Evolutionary conservation across 2,329 filamentous ascomycete genomes (phyloP).

Genomic region (Knufia fluminis): DNA sequence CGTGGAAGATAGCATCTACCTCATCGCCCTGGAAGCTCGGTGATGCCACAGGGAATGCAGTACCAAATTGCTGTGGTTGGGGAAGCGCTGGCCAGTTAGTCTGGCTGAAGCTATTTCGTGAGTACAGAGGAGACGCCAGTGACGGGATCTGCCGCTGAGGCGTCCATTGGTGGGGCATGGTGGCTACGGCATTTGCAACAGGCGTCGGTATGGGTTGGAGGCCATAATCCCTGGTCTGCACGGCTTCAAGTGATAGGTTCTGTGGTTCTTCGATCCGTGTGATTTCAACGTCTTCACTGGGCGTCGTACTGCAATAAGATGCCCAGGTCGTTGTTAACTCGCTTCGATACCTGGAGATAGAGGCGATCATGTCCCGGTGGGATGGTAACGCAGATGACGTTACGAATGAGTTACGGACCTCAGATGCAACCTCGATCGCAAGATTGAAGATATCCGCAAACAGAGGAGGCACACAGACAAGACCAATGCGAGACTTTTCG

Average conservation of each 20-base stretch:
- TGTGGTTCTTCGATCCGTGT: not conserved
- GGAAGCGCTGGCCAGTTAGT: not conserved
- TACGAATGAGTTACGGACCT: not conserved
- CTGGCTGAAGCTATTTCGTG: slow-evolving; percentile 1
- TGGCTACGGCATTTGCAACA: not conserved
- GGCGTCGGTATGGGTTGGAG: not conserved
- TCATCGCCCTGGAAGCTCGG: slow-evolving; percentile 26
- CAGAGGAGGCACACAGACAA: slow-evolving; percentile 1
- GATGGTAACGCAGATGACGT: not conserved
- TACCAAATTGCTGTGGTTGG: not conserved
- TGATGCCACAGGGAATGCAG: slow-evolving; percentile 11
- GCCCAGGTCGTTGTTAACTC: not conserved
- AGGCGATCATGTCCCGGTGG: not conserved
- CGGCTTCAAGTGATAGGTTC: not conserved
- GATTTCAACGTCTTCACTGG: not conserved
- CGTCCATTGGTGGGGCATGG: not conserved
- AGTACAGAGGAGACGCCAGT: not conserved
- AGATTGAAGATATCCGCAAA: slow-evolving; percentile 5
- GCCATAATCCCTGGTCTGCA: not conserved
- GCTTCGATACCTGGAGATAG: not conserved
- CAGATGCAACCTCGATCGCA: not conserved
- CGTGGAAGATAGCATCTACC: slow-evolving; percentile 37
- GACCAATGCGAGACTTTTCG: slow-evolving; percentile 6
- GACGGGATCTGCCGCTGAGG: not conserved
- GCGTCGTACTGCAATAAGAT: not conserved